Percentiles rank a stretch among this genome's conserved stretches.
Conservation (phyloP, 2,329 filamentous ascomycete species). For the Pseudopyrenochaeta lycopersici region DNA sequence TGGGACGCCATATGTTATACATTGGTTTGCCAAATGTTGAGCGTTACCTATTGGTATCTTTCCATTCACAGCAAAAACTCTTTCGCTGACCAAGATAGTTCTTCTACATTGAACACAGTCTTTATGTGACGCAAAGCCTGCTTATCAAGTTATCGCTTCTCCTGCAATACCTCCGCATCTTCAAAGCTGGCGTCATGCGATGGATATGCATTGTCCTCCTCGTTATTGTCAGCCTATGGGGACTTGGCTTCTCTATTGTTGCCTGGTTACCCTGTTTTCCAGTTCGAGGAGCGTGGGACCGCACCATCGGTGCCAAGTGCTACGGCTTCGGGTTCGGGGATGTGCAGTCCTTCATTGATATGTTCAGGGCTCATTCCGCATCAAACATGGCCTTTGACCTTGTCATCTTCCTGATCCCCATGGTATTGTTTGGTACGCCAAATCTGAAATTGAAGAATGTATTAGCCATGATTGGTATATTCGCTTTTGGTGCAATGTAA, state of each 20-base stretch:
- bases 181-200: conserved; percentile 40
- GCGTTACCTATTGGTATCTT: conserved; percentile 26
- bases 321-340: conserved; percentile 38
- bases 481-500: conserved; percentile 44
- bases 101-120: conserved; percentile 39
- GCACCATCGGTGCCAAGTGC: conserved; percentile 28
- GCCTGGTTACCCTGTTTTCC: conserved; percentile 46
- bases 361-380: conserved; percentile 39
- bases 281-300: conserved; percentile 34
- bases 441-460: conserved; percentile 38
- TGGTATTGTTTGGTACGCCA: conserved; percentile 39
- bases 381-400: conserved; percentile 48
- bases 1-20: conserved; percentile 46
- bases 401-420: conserved; percentile 39
- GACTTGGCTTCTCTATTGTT: conserved; percentile 35
- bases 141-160: conserved; percentile 49
- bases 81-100: conserved; percentile 16
- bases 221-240: conserved; percentile 39
- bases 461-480: conserved; percentile 41
- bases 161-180: conserved; percentile 49
- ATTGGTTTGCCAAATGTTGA: conserved; percentile 13
- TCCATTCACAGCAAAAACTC: neutral
- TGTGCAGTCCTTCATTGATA: conserved; percentile 26
- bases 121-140: conserved; percentile 42
- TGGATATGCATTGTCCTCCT: conserved; percentile 37